Evolutionary conservation across 78 protist genomes (phyloP), one percentile per base, ranked within the genome.

Genomic region (Cavenderia fasciculata): DNA sequence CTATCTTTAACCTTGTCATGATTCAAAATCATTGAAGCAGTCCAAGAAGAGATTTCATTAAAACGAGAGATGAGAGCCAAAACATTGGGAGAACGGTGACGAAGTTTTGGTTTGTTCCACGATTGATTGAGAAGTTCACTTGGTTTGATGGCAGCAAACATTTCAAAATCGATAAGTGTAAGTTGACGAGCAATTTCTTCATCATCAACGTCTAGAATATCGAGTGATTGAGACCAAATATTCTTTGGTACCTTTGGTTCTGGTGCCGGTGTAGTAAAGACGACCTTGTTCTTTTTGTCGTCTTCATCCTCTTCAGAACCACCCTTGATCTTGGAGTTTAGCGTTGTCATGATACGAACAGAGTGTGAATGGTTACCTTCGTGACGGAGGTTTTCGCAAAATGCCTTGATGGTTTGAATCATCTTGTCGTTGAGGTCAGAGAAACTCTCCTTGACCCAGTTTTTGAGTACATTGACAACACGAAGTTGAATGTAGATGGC

Each of bases 181-280:
- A 95, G 33, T 51, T 95, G 95, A 40, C 96, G 61, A 1, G 97
- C 94, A n/a, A 95, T 65, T 56, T 95, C 97, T 43, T 89, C 92
- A n/a, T 92, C 96, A 29, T 94, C 95, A 5, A 94, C 51, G 2
- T 88, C 94, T 38, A 71, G 59, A 33, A 91, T 69, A 59, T 62
- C 74, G 8, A 93, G 57, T 18, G 61, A 8, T 14, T 74, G 87
- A 7, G 93, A 86, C 90, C 90, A 92, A 52, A 92, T 86, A 46
- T 92, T 92, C 56, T 69, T 77, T 59, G 95, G 95, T 44, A 92
- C 88, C 59, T 86, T 62, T 38, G 95, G 95, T 63, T 79, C 95
- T 0, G 95, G 95, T 70, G 94, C 78, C 0, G 94, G 40, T 10
- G 34, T 43, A 10, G 75, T 82, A 34, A 91, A 91, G 0, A 59